Evolutionary conservation across 345 rosid species (phyloP).

Genomic region (Carallia pectinifolia): DNA sequence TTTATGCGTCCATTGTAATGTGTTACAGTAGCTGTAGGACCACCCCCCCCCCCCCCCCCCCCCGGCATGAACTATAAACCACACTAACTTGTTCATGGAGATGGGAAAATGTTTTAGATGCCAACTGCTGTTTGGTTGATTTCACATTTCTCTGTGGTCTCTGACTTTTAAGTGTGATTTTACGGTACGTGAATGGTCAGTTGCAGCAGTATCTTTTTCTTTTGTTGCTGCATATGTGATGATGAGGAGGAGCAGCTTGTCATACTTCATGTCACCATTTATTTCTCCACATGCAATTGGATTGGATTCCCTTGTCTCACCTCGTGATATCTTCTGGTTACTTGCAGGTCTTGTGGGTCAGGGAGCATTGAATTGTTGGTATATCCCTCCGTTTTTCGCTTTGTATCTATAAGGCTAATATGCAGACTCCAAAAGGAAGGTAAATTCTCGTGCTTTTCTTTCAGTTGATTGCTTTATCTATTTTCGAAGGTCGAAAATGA

Average conservation of each 20-base stretch:
- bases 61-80: neutral
- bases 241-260: slow-evolving; percentile 28
- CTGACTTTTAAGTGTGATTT: slow-evolving; percentile 18
- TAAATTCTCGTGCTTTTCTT: slow-evolving; percentile 35
- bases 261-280: slow-evolving; percentile 35
- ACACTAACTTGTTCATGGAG: neutral
- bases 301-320: slow-evolving; percentile 37
- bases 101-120: slow-evolving; percentile 4
- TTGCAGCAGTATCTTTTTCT: slow-evolving; percentile 22
- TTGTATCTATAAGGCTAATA: slow-evolving; percentile 32
- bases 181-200: slow-evolving; percentile 11
- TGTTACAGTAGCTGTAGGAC: slow-evolving; percentile 1
- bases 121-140: slow-evolving; percentile 16
- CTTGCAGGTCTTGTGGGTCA: slow-evolving; percentile 53
- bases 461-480: slow-evolving; percentile 2
- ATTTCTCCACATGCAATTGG: slow-evolving; percentile 31
- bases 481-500: neutral
- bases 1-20: slow-evolving; percentile 12
- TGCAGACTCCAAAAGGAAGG: slow-evolving; percentile 95
- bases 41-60: too few relatives aligned
- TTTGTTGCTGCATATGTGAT: slow-evolving; percentile 25
- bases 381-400: slow-evolving; percentile 16
- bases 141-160: slow-evolving; percentile 5
- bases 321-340: slow-evolving; percentile 33
- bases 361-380: slow-evolving; percentile 39